These are phyloP conservation scores for Aphanocladium album DNA, from an alignment of 2,329 filamentous ascomycete genomes.

Conservation along the genomic window DNA sequence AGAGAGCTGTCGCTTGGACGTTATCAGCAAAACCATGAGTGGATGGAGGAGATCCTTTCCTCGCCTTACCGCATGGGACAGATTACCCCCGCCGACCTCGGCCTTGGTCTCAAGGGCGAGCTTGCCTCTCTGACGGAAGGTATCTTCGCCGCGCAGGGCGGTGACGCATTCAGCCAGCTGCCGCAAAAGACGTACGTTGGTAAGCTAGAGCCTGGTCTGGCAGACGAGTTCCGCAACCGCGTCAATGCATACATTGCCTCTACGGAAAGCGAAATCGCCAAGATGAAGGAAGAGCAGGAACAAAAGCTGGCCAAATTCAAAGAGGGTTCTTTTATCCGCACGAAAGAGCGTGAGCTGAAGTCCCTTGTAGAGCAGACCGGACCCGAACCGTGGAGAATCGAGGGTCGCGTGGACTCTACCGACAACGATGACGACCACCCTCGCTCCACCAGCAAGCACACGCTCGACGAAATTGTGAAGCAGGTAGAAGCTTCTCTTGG, in stretches of 20 bases:
- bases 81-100: conserved; percentile 82
- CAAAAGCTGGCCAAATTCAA: conserved; percentile 70
- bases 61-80: conserved; percentile 83
- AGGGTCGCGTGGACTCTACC: conserved; percentile 47
- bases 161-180: conserved; percentile 39
- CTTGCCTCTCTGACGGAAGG: conserved; percentile 76
- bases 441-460: conserved; percentile 43
- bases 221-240: conserved; percentile 78
- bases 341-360: conserved; percentile 72
- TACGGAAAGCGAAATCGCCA: conserved; percentile 76
- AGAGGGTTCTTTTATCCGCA: conserved; percentile 62
- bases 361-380: conserved; percentile 56
- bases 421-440: conserved; percentile 41
- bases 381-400: conserved; percentile 58
- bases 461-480: conserved; percentile 67
- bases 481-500: conserved; percentile 69
- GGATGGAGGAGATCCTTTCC: conserved; percentile 96
- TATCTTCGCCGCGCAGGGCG: conserved; percentile 65
- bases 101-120: conserved; percentile 78
- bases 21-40: conserved; percentile 94
- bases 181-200: conserved; percentile 55
- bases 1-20: conserved; percentile 81
- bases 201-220: conserved; percentile 67
- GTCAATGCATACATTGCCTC: conserved; percentile 67
- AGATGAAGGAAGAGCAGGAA: conserved; percentile 74